These are phyloP conservation scores for Pyrrhoderma lamaoense DNA, from an alignment of 1,284 basidiomycete genomes.

Conservation along the genomic window DNA sequence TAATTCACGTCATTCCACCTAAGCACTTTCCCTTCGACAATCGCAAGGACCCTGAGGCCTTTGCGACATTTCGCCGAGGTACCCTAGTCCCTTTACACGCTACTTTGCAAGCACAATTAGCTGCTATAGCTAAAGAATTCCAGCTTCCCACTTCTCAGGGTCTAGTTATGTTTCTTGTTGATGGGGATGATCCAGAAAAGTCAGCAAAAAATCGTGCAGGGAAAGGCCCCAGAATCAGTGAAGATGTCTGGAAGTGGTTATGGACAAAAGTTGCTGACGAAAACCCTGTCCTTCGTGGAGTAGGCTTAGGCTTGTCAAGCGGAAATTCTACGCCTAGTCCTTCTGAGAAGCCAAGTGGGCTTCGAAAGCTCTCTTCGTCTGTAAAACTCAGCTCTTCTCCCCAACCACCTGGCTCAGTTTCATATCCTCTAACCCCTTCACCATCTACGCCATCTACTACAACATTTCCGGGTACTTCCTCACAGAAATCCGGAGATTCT, in stretches of 20 bases:
- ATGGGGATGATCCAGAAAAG: slow-evolving; percentile 23
- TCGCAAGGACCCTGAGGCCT: slow-evolving; percentile 42
- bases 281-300: slow-evolving; percentile 50
- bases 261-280: slow-evolving; percentile 65
- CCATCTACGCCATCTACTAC: slow-evolving; percentile 42
- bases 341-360: slow-evolving; percentile 17
- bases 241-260: slow-evolving; percentile 77
- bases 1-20: slow-evolving; percentile 74
- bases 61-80: slow-evolving; percentile 69
- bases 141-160: slow-evolving; percentile 74
- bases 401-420: slow-evolving; percentile 13
- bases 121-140: slow-evolving; percentile 82
- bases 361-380: slow-evolving; percentile 13
- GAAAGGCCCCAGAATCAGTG: slow-evolving; percentile 70
- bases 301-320: slow-evolving; percentile 36
- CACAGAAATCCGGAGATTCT: not conserved
- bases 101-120: slow-evolving; percentile 62
- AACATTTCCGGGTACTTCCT: not conserved
- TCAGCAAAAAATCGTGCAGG: slow-evolving; percentile 27
- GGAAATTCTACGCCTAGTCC: slow-evolving; percentile 39
- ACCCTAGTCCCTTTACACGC: slow-evolving; percentile 67
- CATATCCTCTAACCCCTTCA: slow-evolving; percentile 41
- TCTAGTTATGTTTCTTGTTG: slow-evolving; percentile 67
- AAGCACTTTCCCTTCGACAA: slow-evolving; percentile 54
- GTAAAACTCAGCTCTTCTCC: slow-evolving; percentile 30